These are phyloP conservation scores for Pythium brachiatum DNA, from an alignment of 352 stramenopile genomes.

Conservation along the genomic window DNA sequence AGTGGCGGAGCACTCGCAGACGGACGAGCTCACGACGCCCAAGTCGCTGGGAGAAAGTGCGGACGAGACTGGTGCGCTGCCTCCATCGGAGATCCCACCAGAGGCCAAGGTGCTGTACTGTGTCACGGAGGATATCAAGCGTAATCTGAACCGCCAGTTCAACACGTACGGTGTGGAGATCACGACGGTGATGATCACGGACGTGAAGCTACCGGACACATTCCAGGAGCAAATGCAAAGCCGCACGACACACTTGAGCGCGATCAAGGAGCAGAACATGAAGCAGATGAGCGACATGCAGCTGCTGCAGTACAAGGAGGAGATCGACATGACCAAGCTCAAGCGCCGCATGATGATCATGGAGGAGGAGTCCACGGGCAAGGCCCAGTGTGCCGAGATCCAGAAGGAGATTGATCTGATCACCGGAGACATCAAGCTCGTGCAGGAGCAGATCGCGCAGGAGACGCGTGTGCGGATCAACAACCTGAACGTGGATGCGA, in stretches of 20 bases:
- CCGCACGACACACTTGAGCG: conserved; percentile 62
- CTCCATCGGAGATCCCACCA: conserved; percentile 4
- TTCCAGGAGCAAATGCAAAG: conserved; percentile 70
- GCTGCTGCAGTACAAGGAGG: conserved; percentile 54
- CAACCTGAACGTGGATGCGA: conserved; percentile 28
- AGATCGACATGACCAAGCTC: conserved; percentile 54
- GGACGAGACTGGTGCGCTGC: conserved; percentile 3
- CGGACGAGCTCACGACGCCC: conserved; percentile 24
- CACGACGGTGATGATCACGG: conserved; percentile 59
- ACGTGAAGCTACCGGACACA: conserved; percentile 54
- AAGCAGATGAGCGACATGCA: conserved; percentile 81
- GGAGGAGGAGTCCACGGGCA: conserved; percentile 63
- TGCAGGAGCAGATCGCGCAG: conserved; percentile 53
- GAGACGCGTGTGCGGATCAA: conserved; percentile 35
- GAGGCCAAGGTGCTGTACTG: conserved; percentile 35
- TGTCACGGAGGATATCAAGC: conserved; percentile 66
- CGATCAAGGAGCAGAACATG: conserved; percentile 77
- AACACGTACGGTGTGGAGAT: conserved; percentile 69
- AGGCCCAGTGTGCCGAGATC: conserved; percentile 51
- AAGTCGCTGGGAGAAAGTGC: conserved; percentile 15
- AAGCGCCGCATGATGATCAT: conserved; percentile 49
- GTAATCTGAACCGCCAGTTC: conserved; percentile 66
- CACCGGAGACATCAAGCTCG: conserved; percentile 43
- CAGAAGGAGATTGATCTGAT: conserved; percentile 62
- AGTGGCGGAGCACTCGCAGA: conserved; percentile 15